Percentiles rank a stretch among this genome's conserved stretches.
phyloP scores from a whole-genome alignment of 257 asterid genomes.

The Rubia yunnanensis region DNA sequence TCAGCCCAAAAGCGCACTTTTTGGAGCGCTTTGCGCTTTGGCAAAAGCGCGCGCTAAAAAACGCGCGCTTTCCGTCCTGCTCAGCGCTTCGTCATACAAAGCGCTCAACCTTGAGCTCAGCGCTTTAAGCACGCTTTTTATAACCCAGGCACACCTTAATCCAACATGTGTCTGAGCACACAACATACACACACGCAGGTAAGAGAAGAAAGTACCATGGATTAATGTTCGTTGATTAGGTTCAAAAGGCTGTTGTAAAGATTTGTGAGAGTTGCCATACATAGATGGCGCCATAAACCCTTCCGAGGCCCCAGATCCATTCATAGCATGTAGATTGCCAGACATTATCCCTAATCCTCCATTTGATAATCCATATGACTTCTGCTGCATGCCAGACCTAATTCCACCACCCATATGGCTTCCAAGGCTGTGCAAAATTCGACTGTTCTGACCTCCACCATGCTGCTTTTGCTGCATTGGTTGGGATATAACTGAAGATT shows the following conservation, averaged over 20 bases:
- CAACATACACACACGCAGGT: conserved; percentile 8
- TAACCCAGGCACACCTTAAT: too few relatives aligned
- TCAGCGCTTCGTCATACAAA: too few relatives aligned
- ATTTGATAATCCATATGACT: conserved; percentile 56
- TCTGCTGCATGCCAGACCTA: conserved; percentile 69
- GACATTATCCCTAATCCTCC: conserved; percentile 67
- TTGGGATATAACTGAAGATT: conserved; percentile 51
- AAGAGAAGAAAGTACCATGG: conserved; percentile 42
- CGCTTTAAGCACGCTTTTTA: too few relatives aligned
- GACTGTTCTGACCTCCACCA: conserved; percentile 71
- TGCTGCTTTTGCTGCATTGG: conserved; percentile 70
- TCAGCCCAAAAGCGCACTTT: too few relatives aligned
- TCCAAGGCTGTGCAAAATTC: conserved; percentile 66
- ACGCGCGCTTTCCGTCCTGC: too few relatives aligned
- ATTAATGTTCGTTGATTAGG: conserved; percentile 57
- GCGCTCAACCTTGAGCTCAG: too few relatives aligned
- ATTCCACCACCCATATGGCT: conserved; percentile 79
- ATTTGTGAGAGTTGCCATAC: conserved; percentile 52
- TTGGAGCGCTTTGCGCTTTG: too few relatives aligned
- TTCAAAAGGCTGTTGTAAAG: conserved; percentile 46
- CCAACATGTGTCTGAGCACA: neutral
- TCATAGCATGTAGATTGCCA: conserved; percentile 42
- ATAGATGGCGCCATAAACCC: conserved; percentile 40
- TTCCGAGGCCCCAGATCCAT: conserved; percentile 47
- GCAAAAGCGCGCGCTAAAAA: too few relatives aligned